phyloP scores from a whole-genome alignment of 371 early-diverging fungal species.

The Zopfochytrium polystomum region DNA sequence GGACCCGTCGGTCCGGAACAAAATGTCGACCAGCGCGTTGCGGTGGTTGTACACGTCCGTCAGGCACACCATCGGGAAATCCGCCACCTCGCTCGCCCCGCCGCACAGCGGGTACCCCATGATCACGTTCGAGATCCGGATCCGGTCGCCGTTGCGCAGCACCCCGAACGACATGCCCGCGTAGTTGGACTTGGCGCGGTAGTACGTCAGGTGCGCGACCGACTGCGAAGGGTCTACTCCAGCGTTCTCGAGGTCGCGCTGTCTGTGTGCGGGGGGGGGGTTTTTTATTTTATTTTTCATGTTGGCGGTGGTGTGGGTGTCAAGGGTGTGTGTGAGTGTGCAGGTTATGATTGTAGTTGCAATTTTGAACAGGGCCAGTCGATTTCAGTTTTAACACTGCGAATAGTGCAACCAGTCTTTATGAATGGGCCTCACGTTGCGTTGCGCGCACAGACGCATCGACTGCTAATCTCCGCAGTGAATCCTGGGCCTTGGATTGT shows the following conservation, averaged over 20 bases:
- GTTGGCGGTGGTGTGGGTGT: too few species aligned
- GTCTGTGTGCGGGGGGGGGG: neutral
- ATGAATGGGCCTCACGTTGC: neutral
- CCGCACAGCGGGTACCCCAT: constrained; percentile 2
- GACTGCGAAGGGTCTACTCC: constrained; percentile 2
- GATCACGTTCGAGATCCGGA: constrained; percentile 7
- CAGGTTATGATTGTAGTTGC: too few species aligned
- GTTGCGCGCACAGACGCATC: constrained; percentile 27
- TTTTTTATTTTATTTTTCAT: too few species aligned
- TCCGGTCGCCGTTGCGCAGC: neutral
- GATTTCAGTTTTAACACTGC: neutral
- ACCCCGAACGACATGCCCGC: constrained; percentile 2
- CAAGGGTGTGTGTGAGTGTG: too few species aligned
- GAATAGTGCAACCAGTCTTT: neutral
- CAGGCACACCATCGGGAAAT: constrained; percentile 22
- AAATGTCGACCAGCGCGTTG: constrained; percentile 7
- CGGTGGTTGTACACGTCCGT: constrained; percentile 15
- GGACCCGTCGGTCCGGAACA: constrained; percentile 34
- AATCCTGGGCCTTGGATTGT: constrained; percentile 32
- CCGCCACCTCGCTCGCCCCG: neutral
- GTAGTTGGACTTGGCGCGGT: neutral
- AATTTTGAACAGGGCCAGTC: too few species aligned
- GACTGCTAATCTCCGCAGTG: constrained; percentile 17
- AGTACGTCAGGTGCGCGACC: neutral
- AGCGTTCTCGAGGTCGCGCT: neutral